Percentiles rank a stretch among this genome's conserved stretches.
Conservation (phyloP, 2,329 filamentous ascomycete species). For the Podosphaera xanthii region DNA sequence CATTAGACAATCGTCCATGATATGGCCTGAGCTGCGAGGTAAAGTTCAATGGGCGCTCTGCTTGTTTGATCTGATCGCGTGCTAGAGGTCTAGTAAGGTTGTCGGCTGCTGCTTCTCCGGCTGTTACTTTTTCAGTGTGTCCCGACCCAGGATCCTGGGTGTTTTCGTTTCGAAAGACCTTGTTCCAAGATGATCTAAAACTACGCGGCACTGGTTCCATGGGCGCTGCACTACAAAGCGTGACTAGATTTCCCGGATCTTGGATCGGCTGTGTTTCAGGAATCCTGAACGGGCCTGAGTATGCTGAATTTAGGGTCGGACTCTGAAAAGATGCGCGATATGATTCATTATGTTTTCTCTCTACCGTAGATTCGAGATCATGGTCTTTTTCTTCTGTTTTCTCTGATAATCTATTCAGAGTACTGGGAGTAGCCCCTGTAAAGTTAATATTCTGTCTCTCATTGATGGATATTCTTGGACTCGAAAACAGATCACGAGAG, state of each 20-base stretch:
- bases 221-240: not conserved
- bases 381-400: not conserved
- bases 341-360: not conserved
- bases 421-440: not conserved
- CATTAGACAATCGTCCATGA: constrained; percentile 54
- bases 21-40: constrained; percentile 42
- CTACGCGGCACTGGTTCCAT: constrained; percentile 11
- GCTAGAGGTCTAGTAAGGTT: not conserved
- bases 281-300: not conserved
- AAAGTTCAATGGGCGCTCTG: constrained; percentile 45
- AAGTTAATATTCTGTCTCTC: not conserved
- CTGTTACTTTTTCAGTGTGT: not conserved
- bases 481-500: not conserved
- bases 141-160: not conserved
- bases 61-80: not conserved
- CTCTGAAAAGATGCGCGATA: not conserved
- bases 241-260: not conserved
- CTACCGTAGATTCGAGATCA: not conserved
- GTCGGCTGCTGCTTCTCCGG: not conserved
- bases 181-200: constrained; percentile 18
- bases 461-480: constrained; percentile 4
- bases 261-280: not conserved
- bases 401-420: not conserved
- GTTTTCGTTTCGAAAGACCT: not conserved
- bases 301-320: too few relatives aligned